Base-by-base conservation (phyloP, 2,329 filamentous ascomycete genomes). In the Escovopsis sp. region DNA sequence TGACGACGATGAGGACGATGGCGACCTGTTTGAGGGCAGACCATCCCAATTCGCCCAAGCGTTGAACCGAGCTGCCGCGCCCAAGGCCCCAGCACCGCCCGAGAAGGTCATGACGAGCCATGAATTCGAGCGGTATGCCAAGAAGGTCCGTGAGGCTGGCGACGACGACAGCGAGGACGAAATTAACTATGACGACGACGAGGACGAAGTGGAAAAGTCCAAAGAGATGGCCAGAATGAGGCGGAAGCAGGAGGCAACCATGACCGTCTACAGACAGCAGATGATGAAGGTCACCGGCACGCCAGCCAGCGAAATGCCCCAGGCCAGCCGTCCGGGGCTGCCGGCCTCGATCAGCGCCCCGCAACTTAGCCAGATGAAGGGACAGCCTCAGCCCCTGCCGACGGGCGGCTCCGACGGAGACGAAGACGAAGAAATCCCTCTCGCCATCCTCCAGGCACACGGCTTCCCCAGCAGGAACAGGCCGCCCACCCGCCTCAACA, bases 281-380 rank as follows among this genome's bases (percentile, higher is more conserved):
- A 94, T 94, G 87, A 94, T 89, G 83, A 94, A 94, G 63, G 82
- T 91, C 28, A 93, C 86, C 1, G 87, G 87, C 39, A 85, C 89
- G 51, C 65, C 77, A 19, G 59, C 70, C 4, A 39, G 48, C 6
- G 39, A 47, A 7, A 35, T 50, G 6, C 23, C 46, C 8, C 40
- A 47, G 11, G 45, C 69, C 12, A 55, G 69, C 26, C 73, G 77
- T n/a, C 70, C 75, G 12, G 64, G 66, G 40, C 59, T 80, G 47
- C 67, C 72, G 15, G 65, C 70, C 32, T 76, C 75, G 4, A 67
- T 71, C 53, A 84, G 80, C 57, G 74, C 75, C 4, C 77, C 80
- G 2, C 79, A 78, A 48, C 58, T 83, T 18, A 57, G 55, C 43
- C 55, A 59, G 4, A 53, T 58, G 44, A 62, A 61, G 39, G 57